Evolutionary conservation across 257 asterid species (phyloP), one percentile per base, ranked within the genome.

Genomic region (Echites panduratus): DNA sequence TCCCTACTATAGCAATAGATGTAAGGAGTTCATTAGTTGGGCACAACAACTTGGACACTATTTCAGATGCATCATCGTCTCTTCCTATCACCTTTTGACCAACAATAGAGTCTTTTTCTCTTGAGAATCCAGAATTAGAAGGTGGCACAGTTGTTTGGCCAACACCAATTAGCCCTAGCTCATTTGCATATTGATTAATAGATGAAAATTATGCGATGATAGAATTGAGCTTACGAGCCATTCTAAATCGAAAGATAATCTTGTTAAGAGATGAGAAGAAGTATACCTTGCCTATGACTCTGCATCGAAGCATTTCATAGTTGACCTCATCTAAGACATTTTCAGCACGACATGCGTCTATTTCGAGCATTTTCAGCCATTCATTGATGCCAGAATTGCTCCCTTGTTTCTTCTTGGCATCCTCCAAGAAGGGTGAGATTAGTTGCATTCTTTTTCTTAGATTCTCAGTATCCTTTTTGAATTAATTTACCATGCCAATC

Each of bases 251-350:
- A 49, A 49, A 49, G 4, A 19, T 7, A 16, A 49, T 49, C 56
- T 49, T 49, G 56, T 49, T 49, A 49, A 14, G 56, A n/a, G 22
- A 49, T 49, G 19, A 14, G 20, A 49, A 49, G 22, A 70, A 49
- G 29, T 17, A 14, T 32, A 70, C 44, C 56, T 4, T 4, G 35
- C 24, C 40, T 43, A 52, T 54, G 50, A 53, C 48, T 47, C 44
- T 24, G 4, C 65, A 50, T 1, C 66, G 74, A 16, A 70, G 74
- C 5, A 56, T 70, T 53, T 70, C 63, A 17, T 50, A 65, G 61
- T 65, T 76, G 67, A 79, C 24, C 68, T 76, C 79, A 26, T 82
- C 86, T 75, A 82, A 62, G 32, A 80, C 59, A 19, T 65, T 0
- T 19, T 77, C 79, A 9, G 82, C 78, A 4, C 75, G 76, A 5